A percentile compares a stretch with the other conserved stretches of the same genome.
Evolutionary conservation across 2,329 filamentous ascomycete genomes (phyloP).

Genomic region (Sclerotinia glacialis): DNA sequence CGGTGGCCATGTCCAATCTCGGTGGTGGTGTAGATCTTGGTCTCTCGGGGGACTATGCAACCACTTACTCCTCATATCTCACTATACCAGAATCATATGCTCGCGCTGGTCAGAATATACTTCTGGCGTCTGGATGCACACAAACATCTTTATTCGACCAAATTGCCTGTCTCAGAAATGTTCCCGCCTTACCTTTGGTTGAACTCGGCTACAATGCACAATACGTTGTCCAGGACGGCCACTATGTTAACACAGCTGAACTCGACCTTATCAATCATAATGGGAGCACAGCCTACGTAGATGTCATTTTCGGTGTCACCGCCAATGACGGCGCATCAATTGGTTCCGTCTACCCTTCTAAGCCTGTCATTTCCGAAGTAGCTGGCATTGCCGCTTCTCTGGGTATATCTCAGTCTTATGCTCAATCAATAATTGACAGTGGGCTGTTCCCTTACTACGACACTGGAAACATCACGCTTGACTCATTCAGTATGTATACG

Average conservation of each 20-base stretch:
- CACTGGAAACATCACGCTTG: constrained; percentile 51
- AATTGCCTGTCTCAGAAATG: constrained; percentile 47
- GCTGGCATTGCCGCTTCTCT: constrained; percentile 47
- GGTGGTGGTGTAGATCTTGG: constrained; percentile 51
- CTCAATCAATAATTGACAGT: constrained; percentile 44
- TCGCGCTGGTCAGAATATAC: constrained; percentile 48
- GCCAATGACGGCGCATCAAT: constrained; percentile 50
- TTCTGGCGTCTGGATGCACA: constrained; percentile 48
- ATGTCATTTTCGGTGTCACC: constrained; percentile 51
- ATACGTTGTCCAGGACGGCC: constrained; percentile 54
- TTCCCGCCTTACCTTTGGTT: constrained; percentile 43
- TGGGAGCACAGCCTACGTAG: constrained; percentile 47
- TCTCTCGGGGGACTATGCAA: constrained; percentile 48
- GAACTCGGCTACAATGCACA: constrained; percentile 45
- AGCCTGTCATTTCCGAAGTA: constrained; percentile 43
- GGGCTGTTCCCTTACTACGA: constrained; percentile 49
- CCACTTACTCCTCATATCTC: constrained; percentile 53
- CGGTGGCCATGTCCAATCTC: constrained; percentile 50
- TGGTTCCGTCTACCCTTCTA: constrained; percentile 48
- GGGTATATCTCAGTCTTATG: constrained; percentile 46
- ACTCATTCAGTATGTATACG: constrained; percentile 45
- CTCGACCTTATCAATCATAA: constrained; percentile 46
- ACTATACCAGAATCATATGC: constrained; percentile 50
- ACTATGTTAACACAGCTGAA: constrained; percentile 48
- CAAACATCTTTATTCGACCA: constrained; percentile 43